Percentiles rank a stretch among this genome's conserved stretches.
These are phyloP conservation scores for Phytophthora rubi DNA, from an alignment of 352 stramenopile species.

Conservation along the genomic window DNA sequence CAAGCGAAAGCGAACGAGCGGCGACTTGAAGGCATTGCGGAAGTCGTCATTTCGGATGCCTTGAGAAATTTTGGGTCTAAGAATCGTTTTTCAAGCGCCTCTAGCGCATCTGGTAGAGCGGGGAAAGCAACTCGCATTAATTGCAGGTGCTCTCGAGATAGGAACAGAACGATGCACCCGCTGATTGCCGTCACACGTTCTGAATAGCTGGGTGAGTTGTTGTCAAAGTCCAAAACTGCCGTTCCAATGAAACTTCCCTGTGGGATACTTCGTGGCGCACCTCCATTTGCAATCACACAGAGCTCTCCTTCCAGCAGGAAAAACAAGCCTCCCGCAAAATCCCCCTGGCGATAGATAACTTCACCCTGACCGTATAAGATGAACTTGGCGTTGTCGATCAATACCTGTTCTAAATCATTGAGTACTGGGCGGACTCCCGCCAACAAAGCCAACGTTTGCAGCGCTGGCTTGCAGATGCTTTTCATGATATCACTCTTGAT, in stretches of 20 bases:
- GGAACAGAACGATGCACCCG: conserved; percentile 61
- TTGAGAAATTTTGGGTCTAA: conserved; percentile 63
- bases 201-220: conserved; percentile 43
- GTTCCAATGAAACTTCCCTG: conserved; percentile 67
- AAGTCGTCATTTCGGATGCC: conserved; percentile 37
- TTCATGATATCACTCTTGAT: conserved; percentile 71
- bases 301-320: conserved; percentile 67
- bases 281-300: conserved; percentile 48
- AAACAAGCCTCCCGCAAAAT: conserved; percentile 62
- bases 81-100: conserved; percentile 53
- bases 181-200: conserved; percentile 62
- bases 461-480: conserved; percentile 62
- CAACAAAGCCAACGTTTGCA: conserved; percentile 62
- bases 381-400: conserved; percentile 71
- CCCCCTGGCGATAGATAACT: conserved; percentile 67
- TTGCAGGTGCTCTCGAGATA: conserved; percentile 53
- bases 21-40: neutral
- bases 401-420: conserved; percentile 53
- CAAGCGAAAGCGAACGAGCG: conserved; percentile 8
- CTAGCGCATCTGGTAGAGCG: conserved; percentile 39
- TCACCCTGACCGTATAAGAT: conserved; percentile 76
- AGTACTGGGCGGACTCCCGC: conserved; percentile 54
- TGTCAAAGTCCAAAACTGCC: conserved; percentile 44
- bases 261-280: conserved; percentile 44
- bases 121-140: conserved; percentile 46